Evolutionary conservation across 768 basidiomycete species (phyloP), one percentile per base, ranked within the genome.

Genomic region (Pulveroboletus sp.): DNA sequence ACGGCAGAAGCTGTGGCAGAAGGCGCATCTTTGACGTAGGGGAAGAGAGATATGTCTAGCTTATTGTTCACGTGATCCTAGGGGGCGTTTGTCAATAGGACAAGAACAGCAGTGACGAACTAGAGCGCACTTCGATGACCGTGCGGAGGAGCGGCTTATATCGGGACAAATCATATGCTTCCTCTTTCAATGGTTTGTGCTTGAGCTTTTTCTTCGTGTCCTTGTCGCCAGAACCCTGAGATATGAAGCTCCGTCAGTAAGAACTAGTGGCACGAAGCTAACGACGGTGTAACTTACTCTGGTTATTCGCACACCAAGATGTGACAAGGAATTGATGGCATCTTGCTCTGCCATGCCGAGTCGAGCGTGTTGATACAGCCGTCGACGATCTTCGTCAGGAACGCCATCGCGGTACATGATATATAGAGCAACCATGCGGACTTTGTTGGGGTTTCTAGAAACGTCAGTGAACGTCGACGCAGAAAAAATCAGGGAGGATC

Each of bases 341-440:
- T 98, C 96, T 69, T 95, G 92, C 60, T 99, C 95, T 5, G 89
- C 76, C 49, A 94, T 69, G 5, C 83, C 81, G 37, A 99, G 71
- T 39, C 91, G 78, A 17, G 95, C 96, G 65, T 99, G 96, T 63
- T 98, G 93, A 67, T 93, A 98, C 50, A 99, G 69, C 50, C 96
- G 77, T 53, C 94, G 82, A 48, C 91, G 84, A 69, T 99, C 96
- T 64, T 98, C 96, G 46, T 97, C 94, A n/a, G 96, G 93, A 17
- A 98, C 95, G 35, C 96, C 96, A 60, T 98, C 96, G 27, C 94
- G 84, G 67, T 84, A 79, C 66, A 95, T 85, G 58, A 98, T 90
- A 65, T 98, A 99, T 27, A 98, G 75, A 15, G 95, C 91, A 51
- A 99, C 89, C 58, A 99, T 87, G 38, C 96, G 89, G 37, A 97